Conservation (phyloP, 1,139 yeast genomes). For the Lodderomyces metapsilosis region DNA sequence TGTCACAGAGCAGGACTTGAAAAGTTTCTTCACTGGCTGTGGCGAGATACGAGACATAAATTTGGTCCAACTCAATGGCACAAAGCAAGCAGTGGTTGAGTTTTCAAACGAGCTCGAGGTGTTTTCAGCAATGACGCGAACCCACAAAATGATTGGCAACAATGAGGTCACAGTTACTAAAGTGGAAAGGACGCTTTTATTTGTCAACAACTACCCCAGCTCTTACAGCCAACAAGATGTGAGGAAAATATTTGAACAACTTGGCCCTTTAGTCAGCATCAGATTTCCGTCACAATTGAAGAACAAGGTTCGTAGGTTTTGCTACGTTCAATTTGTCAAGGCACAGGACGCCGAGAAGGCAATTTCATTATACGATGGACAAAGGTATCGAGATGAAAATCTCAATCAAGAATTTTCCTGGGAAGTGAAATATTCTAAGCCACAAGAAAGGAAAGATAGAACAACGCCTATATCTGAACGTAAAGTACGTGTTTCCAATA, state of each 20-base stretch:
- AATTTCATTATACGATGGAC: conserved; percentile 40
- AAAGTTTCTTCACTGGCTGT: conserved; percentile 55
- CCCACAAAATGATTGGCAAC: conserved; percentile 46
- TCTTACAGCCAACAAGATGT: conserved; percentile 42
- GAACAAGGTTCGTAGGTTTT: conserved; percentile 63
- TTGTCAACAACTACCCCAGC: conserved; percentile 77
- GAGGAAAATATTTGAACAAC: conserved; percentile 36
- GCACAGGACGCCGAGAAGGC: conserved; percentile 51
- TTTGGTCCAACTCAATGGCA: conserved; percentile 21
- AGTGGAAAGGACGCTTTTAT: conserved; percentile 49
- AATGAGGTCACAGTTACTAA: conserved; percentile 45
- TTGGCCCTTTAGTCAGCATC: conserved; percentile 51
- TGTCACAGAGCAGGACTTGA: conserved; percentile 32
- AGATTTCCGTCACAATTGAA: conserved; percentile 67
- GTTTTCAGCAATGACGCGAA: conserved; percentile 60
- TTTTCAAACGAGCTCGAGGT: conserved; percentile 51
- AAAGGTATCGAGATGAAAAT: conserved; percentile 21
- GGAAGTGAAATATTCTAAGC: conserved; percentile 56
- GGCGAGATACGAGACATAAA: conserved; percentile 45
- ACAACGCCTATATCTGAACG: conserved; percentile 18
- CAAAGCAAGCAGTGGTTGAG: conserved; percentile 50
- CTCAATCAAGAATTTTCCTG: conserved; percentile 29
- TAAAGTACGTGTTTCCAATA: conserved; percentile 62
- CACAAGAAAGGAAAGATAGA: conserved; percentile 13
- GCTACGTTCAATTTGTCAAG: conserved; percentile 63